Conservation (phyloP, 164 flowering plant genomes). For the Piper longum region DNA sequence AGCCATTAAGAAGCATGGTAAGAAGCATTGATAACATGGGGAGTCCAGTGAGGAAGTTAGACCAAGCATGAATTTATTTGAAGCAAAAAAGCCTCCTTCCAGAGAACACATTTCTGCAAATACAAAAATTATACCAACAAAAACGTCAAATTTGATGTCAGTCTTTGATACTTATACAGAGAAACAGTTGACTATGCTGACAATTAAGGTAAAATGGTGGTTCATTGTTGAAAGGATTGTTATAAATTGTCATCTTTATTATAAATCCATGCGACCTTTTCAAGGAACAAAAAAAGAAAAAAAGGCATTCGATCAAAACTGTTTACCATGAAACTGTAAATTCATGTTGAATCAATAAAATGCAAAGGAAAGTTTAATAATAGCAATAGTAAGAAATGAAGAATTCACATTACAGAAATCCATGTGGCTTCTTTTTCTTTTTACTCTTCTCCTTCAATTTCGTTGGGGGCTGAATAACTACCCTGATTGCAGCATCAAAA, state of each 20-base stretch:
- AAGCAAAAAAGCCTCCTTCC: conserved; percentile 37
- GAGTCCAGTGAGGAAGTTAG: not conserved
- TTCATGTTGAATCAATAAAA: not conserved
- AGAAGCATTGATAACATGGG: not conserved
- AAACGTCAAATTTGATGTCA: not conserved
- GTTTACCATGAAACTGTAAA: not conserved
- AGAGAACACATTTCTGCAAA: conserved; percentile 16
- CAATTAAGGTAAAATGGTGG: too few species aligned
- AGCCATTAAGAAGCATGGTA: not conserved
- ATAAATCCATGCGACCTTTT: too few species aligned
- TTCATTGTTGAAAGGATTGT: too few species aligned
- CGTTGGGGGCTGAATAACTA: conserved; percentile 84
- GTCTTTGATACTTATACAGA: too few species aligned
- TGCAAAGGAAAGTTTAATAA: conserved; percentile 1
- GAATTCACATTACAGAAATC: conserved; percentile 53
- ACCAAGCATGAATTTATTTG: conserved; percentile 14
- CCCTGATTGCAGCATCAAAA: conserved; percentile 92
- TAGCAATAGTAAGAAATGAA: not conserved
- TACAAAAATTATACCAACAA: not conserved
- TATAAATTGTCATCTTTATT: too few species aligned
- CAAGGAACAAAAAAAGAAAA: not conserved
- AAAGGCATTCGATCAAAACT: not conserved
- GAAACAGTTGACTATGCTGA: too few species aligned
- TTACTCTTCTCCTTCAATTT: conserved; percentile 46
- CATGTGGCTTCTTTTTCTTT: conserved; percentile 55